phyloP scores from a whole-genome alignment of 2,329 filamentous ascomycete genomes.

The Coniochaeta ligniaria region DNA sequence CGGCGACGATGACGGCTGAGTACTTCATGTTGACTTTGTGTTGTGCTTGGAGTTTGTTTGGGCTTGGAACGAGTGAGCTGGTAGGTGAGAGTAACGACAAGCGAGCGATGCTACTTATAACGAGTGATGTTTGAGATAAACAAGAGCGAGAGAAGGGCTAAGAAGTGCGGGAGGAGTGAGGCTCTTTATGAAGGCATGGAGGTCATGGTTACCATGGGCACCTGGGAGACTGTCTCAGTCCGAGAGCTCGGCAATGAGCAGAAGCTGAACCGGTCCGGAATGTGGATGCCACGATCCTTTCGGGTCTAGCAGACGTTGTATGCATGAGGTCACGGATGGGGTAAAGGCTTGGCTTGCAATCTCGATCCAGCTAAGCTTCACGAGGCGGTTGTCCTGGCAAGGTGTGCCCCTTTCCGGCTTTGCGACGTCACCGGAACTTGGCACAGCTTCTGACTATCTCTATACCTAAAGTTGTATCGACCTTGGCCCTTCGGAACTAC shows the following conservation, averaged over 20 bases:
- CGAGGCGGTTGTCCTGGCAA: too few species aligned
- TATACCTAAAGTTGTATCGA: background rate
- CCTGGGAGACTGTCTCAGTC: background rate
- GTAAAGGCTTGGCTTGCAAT: background rate
- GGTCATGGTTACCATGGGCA: background rate
- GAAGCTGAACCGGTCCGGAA: background rate
- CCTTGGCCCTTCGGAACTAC: background rate
- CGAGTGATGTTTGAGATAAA: background rate
- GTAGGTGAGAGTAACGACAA: background rate
- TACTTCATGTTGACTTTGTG: constrained; percentile 17
- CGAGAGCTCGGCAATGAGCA: background rate
- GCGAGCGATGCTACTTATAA: background rate
- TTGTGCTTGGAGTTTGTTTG: background rate
- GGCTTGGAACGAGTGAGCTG: background rate
- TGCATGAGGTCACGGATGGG: constrained; percentile 1
- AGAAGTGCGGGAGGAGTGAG: background rate
- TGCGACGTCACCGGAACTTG: background rate
- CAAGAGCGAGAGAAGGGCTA: background rate
- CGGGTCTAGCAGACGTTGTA: background rate
- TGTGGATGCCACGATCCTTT: background rate
- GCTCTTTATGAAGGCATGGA: background rate
- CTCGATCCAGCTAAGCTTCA: background rate
- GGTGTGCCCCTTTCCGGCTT: background rate
- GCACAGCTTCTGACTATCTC: background rate
- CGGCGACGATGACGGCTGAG: constrained; percentile 11